Evolutionary conservation across 352 stramenopile species (phyloP).

Genomic region (Ophiocytium majus): DNA sequence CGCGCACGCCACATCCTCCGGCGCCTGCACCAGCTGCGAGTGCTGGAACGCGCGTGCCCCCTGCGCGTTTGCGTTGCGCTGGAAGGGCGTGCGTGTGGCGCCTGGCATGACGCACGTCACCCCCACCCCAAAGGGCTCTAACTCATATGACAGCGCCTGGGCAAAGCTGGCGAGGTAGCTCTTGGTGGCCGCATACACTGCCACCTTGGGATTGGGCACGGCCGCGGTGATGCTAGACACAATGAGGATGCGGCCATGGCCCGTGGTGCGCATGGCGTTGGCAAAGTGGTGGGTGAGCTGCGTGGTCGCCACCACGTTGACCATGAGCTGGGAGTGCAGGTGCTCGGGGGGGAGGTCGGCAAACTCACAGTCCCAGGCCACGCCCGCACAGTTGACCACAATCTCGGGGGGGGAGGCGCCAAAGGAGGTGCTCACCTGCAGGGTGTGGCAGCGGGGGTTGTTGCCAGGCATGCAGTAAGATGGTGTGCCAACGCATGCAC

Average conservation of each 20-base stretch:
- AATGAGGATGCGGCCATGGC: constrained; percentile 48
- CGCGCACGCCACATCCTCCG: constrained; percentile 35
- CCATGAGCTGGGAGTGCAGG: background rate
- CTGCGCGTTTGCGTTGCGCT: constrained; percentile 26
- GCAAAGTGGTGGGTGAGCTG: background rate
- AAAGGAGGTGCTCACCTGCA: too few species aligned
- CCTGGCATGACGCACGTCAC: constrained; percentile 50
- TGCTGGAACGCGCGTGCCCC: constrained; percentile 24
- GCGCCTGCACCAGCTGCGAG: constrained; percentile 13
- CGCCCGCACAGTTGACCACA: constrained; percentile 43
- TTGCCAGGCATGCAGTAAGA: too few species aligned
- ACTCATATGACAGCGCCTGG: constrained; percentile 41
- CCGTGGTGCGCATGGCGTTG: constrained; percentile 19
- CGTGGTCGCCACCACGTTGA: background rate
- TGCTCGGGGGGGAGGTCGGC: constrained; percentile 22
- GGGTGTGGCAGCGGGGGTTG: too few species aligned
- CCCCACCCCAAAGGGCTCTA: constrained; percentile 46
- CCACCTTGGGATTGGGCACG: constrained; percentile 40
- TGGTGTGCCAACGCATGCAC: too few species aligned
- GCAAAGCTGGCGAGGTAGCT: constrained; percentile 44
- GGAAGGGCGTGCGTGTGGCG: constrained; percentile 40
- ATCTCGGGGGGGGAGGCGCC: too few species aligned
- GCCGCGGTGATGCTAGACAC: constrained; percentile 38
- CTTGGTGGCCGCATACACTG: constrained; percentile 46
- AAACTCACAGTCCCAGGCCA: constrained; percentile 35